These are phyloP conservation scores for Viola pubescens DNA, from an alignment of 441 rosid species.

Conservation along the genomic window DNA sequence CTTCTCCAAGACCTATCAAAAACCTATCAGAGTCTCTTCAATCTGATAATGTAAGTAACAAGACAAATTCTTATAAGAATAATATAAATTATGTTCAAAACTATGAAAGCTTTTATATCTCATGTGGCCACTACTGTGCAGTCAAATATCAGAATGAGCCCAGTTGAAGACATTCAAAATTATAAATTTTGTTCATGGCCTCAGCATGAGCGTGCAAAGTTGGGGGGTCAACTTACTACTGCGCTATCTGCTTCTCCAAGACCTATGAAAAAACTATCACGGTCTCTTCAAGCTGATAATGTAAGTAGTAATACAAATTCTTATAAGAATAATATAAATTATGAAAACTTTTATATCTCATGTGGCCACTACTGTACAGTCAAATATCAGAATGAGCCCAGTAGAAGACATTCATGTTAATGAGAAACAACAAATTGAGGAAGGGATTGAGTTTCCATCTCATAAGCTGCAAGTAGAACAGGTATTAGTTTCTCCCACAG, in stretches of 20 bases:
- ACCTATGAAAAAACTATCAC: constrained; percentile 29
- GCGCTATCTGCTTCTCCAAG: constrained; percentile 29
- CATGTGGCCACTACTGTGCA: constrained; percentile 30
- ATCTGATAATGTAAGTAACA: constrained; percentile 7
- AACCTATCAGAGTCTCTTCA: constrained; percentile 19
- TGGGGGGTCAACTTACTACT: constrained; percentile 21
- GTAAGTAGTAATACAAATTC: constrained; percentile 12
- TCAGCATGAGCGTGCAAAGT: constrained; percentile 48
- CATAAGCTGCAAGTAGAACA: constrained; percentile 35
- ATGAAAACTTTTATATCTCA: constrained; percentile 21
- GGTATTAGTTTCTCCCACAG: constrained; percentile 31
- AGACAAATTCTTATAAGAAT: constrained; percentile 12
- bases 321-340: constrained; percentile 15
- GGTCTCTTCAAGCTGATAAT: constrained; percentile 11
- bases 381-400: constrained; percentile 25
- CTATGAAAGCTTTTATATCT: constrained; percentile 15
- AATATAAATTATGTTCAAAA: constrained; percentile 15
- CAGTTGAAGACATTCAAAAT: constrained; percentile 16
- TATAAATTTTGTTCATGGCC: constrained; percentile 11
- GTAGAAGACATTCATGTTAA: constrained; percentile 21
- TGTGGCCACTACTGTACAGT: constrained; percentile 25
- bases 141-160: constrained; percentile 25
- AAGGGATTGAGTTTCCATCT: constrained; percentile 33
- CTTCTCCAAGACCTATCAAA: constrained; percentile 35
- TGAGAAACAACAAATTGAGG: constrained; percentile 25